Percentiles rank a stretch among this genome's conserved stretches.
These are phyloP conservation scores for Rhodotorula taiwanensis DNA, from an alignment of 768 basidiomycete species.

Conservation along the genomic window DNA sequence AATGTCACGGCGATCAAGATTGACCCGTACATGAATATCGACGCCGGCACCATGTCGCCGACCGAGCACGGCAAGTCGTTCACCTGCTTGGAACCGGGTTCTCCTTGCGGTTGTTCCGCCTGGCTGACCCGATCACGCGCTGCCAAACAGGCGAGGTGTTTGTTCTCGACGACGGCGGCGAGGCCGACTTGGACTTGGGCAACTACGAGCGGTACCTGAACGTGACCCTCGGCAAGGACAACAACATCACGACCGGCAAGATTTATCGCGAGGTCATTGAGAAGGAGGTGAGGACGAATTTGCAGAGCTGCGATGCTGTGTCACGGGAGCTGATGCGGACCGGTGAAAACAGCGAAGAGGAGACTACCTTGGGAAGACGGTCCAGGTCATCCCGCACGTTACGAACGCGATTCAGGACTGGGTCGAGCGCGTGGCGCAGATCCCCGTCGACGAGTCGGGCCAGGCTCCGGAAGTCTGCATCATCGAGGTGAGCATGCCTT, in stretches of 20 bases:
- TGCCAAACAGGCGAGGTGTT: conserved; percentile 77
- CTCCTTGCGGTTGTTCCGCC: conserved; percentile 9
- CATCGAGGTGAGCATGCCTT: conserved; percentile 65
- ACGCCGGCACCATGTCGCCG: conserved; percentile 97
- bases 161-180: conserved; percentile 94
- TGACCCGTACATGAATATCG: conserved; percentile 99
- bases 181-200: conserved; percentile 94
- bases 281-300: conserved; percentile 60
- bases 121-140: neutral
- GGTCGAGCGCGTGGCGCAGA: conserved; percentile 89
- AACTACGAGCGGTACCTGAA: conserved; percentile 98
- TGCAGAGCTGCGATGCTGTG: no score
- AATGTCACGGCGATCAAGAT: conserved; percentile 99
- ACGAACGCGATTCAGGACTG: conserved; percentile 98
- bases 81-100: no score
- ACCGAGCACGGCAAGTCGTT: conserved; percentile 75
- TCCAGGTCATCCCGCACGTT: conserved; percentile 93
- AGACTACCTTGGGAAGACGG: conserved; percentile 88
- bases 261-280: conserved; percentile 96
- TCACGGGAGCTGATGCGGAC: no score
- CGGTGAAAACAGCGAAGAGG: conserved; percentile 46
- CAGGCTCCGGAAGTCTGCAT: conserved; percentile 95
- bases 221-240: conserved; percentile 84
- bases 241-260: conserved; percentile 98
- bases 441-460: conserved; percentile 88